Base-by-base conservation (phyloP, 495 filamentous ascomycete species). In the Penicillium cinerascens region DNA sequence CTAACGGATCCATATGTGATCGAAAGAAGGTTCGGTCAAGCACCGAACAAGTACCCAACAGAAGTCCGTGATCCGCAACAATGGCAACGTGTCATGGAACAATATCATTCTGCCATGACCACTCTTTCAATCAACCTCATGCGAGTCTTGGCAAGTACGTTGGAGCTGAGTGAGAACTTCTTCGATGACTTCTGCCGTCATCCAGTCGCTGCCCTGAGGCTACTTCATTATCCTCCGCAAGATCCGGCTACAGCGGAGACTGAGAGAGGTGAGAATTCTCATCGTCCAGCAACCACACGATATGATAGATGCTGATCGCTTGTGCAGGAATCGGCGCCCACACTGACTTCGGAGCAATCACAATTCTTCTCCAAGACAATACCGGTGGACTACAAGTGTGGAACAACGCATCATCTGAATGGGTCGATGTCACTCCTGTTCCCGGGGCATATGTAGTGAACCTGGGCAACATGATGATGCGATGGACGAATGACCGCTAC, bases 141-240 rank as follows among this genome's bases (percentile, higher is more conserved):
- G 59, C 63, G 37, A 46, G 66, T 63, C 5, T 44, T 81, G 4
- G 76, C 77, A 0, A 55, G 55, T n/a, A 70, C 71, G 1, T 49
- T 82, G 20, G 60, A 63, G 0, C 65, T 78, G 20, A 65, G 65
- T 0, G 53, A 63, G 23, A 46, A 69, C 23, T 59, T 62, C 15
- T 79, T 79, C 21, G 69, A 72, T 1, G 66, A 64, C 11, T 78
- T 77, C 29, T 49, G 45, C 22, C 37, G 60, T 4, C 52, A 67
- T 6, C 66, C 62, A 10, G 67, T 73, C 27, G 66, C 68, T 6
- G 63, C 71, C 9, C 29, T 77, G 7, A 63, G 70, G 25, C 44
- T 79, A 26, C 62, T 80, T 49, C 77, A 74, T 43, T 79, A 80
- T 61, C 75, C 74, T 8, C 69, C 76, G 1, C 76, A 78, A 51